These are phyloP conservation scores for Epichloe typhina DNA, from an alignment of 2,329 filamentous ascomycete species.

Conservation along the genomic window DNA sequence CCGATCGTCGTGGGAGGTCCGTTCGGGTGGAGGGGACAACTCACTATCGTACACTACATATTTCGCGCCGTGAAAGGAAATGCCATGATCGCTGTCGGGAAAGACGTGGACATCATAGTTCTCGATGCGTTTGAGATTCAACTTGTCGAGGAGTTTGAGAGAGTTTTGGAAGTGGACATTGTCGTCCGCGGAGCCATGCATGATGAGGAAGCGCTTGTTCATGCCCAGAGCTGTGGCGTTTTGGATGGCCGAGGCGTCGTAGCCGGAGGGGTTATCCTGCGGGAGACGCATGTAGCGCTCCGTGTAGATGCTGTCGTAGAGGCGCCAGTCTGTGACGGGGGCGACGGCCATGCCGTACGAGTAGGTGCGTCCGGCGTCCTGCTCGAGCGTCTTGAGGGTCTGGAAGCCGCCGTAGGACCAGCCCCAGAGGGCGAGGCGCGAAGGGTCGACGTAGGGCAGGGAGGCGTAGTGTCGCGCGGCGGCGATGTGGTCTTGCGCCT, in stretches of 20 bases:
- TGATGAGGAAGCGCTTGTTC: constrained; percentile 81
- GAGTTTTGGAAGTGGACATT: constrained; percentile 98
- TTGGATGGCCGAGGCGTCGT: constrained; percentile 58
- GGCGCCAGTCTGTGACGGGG: constrained; percentile 96
- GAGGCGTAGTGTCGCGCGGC: constrained; percentile 73
- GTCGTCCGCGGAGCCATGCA: constrained; percentile 94
- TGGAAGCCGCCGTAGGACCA: constrained; percentile 97
- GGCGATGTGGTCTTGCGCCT: constrained; percentile 82
- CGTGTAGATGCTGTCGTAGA: constrained; percentile 88
- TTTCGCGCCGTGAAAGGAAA: constrained; percentile 90
- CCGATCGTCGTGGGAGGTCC: too few species aligned
- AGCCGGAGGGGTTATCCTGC: constrained; percentile 66
- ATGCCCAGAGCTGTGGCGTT: constrained; percentile 60
- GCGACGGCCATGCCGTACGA: constrained; percentile 96
- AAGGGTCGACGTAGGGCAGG: constrained; percentile 70
- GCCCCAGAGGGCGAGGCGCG: constrained; percentile 86
- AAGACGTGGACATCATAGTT: constrained; percentile 98
- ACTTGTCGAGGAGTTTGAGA: constrained; percentile 69
- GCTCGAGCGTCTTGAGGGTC: constrained; percentile 87
- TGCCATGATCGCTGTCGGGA: constrained; percentile 89
- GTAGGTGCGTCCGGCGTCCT: constrained; percentile 80
- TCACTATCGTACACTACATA: constrained; percentile 84
- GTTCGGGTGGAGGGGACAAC: constrained; percentile 17
- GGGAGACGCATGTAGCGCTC: constrained; percentile 97
- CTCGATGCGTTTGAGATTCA: constrained; percentile 68